These are phyloP conservation scores for Tricholoma saponaceum DNA, from an alignment of 768 basidiomycete species.

Conservation along the genomic window DNA sequence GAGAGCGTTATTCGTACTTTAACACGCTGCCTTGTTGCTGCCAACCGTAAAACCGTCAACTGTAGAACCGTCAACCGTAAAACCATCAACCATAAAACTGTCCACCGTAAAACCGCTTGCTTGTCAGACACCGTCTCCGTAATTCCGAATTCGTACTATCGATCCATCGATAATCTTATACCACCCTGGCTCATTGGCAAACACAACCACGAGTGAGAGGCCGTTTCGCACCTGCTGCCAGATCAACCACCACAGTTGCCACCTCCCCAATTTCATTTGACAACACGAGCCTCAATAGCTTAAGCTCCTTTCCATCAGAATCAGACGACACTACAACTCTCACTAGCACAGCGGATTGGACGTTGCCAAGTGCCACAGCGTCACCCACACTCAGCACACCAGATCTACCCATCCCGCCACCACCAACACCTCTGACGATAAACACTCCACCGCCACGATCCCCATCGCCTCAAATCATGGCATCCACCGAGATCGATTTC, in stretches of 20 bases:
- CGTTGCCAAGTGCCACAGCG: neutral
- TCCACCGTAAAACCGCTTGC: neutral
- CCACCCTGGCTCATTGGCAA: neutral
- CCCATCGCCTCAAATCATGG: too few relatives aligned
- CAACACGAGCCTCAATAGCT: neutral
- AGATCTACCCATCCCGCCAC: neutral
- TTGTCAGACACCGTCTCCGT: neutral
- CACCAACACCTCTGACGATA: too few relatives aligned
- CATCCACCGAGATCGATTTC: too few relatives aligned
- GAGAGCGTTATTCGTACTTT: too few relatives aligned
- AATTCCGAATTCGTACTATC: neutral
- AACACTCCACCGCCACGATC: too few relatives aligned
- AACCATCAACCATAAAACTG: too few relatives aligned
- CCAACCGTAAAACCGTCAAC: too few relatives aligned
- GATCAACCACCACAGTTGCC: neutral
- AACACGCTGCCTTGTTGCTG: too few relatives aligned
- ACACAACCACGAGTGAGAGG: neutral
- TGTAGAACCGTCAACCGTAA: too few relatives aligned
- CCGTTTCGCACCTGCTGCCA: neutral
- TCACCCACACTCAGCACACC: neutral
- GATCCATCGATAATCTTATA: neutral
- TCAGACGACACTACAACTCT: neutral
- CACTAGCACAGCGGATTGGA: neutral
- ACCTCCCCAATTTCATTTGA: neutral
- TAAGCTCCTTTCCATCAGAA: neutral